Evolutionary conservation across 345 rosid species (phyloP), one percentile per base, ranked within the genome.

Genomic region (Draba incana): DNA sequence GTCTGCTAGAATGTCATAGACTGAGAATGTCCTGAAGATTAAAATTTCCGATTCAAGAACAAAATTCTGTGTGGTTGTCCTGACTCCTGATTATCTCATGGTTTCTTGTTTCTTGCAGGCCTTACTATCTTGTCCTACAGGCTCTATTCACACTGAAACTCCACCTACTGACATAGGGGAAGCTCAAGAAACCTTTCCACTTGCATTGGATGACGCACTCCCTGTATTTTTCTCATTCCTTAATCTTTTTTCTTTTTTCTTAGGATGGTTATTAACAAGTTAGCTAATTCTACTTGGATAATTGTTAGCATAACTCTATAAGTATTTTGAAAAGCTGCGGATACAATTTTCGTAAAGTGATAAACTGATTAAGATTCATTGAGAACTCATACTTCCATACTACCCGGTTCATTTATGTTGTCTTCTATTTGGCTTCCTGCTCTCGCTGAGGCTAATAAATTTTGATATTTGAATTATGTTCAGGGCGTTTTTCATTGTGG

Each of bases 401-500:
- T 62, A 47, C n/a, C 20, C 7, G 62, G 25, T 71, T 45, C 60
- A 57, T 44, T 14, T 30, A 28, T 31, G 65, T 43, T 53, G 52
- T 9, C 53, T 25, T 38, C 14, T 56, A 9, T 42, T 37, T 66
- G 45, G 43, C 61, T 51, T 71, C 5, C 4, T 46, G 6, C 20
- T 74, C 61, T 27, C 47, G 3, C 27, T 42, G 51, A 39, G 64
- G 74, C 27, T 66, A 24, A 42, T 1, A 4, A 25, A 3, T 20
- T 37, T 31, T 11, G 38, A 54, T 35, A 3, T 49, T 46, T 71
- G 54, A 30, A 57, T 39, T 48, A 52, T 44, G 39, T 69, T 69
- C 80, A 86, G 91, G 91, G 85, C 3, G 78, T 86, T 41, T 84
- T 75, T 56, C 91, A 86, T 61, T 86, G 88, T 64, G 91, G 91